Conservation (phyloP, 148 eudicot genomes). For the Pouteria glomerata region DNA sequence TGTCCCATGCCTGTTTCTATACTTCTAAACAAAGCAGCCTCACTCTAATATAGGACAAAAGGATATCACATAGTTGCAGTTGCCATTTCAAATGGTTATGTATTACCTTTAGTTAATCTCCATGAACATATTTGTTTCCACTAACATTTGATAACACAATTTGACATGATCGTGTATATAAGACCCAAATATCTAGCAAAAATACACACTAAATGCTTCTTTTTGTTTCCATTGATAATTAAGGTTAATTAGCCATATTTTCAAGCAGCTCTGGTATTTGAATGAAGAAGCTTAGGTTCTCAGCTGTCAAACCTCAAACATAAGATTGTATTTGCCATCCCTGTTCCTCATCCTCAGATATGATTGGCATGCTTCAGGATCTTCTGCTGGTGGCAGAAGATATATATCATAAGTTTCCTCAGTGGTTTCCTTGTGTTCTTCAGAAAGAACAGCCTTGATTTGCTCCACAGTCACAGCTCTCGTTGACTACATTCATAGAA, state of each 20-base stretch:
- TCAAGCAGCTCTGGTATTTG: not conserved
- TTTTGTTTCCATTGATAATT: not conserved
- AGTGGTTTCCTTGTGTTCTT: conserved; percentile 54
- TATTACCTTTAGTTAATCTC: not conserved
- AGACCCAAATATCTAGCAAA: not conserved
- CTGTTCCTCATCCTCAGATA: conserved; percentile 96
- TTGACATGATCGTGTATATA: not conserved
- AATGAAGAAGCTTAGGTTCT: not conserved
- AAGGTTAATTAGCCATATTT: not conserved
- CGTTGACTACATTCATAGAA: conserved; percentile 66
- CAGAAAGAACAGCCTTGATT: conserved; percentile 65
- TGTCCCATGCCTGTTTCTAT: too few species aligned
- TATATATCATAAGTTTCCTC: conserved; percentile 96
- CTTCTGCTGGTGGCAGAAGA: conserved; percentile 97
- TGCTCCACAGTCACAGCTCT: conserved; percentile 57
- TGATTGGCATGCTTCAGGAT: conserved; percentile 97
- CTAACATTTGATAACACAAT: not conserved
- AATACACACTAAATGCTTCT: not conserved
- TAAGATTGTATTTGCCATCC: conserved; percentile 94
- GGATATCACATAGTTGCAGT: not conserved
- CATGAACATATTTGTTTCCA: not conserved
- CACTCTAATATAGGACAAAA: not conserved
- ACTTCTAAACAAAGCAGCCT: too few species aligned
- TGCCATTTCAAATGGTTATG: not conserved
- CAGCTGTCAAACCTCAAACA: conserved; percentile 77